phyloP scores from a whole-genome alignment of 2,329 filamentous ascomycete species.

The Fusarium protoensiforme region DNA sequence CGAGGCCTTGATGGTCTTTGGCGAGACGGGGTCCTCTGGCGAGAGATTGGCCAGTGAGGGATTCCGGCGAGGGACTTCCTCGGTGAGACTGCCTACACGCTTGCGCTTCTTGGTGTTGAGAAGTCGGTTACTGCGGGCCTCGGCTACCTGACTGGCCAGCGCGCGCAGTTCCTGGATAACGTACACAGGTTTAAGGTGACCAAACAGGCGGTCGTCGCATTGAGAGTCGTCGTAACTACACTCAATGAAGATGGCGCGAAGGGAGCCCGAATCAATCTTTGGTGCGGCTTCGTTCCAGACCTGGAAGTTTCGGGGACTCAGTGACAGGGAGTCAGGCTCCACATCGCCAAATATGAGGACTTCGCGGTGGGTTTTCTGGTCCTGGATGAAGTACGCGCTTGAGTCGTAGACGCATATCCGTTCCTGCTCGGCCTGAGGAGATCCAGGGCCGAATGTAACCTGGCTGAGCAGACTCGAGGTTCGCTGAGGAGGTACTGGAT shows the following conservation, averaged over 20 bases:
- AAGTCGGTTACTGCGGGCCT: constrained; percentile 53
- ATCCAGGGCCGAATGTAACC: constrained; percentile 38
- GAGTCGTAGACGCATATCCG: constrained; percentile 81
- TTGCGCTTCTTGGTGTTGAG: constrained; percentile 71
- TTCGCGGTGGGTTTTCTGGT: constrained; percentile 76
- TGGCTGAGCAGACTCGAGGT: constrained; percentile 48
- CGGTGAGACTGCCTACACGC: constrained; percentile 54
- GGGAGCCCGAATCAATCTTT: constrained; percentile 77
- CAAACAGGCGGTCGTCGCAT: constrained; percentile 82
- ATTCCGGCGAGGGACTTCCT: constrained; percentile 37
- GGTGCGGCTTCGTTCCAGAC: constrained; percentile 92
- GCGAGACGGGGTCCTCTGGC: constrained; percentile 62
- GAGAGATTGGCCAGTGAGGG: constrained; percentile 33
- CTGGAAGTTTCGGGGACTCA: constrained; percentile 81
- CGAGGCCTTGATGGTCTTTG: constrained; percentile 55
- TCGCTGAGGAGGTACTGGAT: constrained; percentile 34
- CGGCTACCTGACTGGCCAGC: constrained; percentile 77
- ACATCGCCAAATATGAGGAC: constrained; percentile 96
- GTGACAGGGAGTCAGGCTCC: constrained; percentile 87
- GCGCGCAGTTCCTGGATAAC: constrained; percentile 80
- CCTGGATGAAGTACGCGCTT: constrained; percentile 92
- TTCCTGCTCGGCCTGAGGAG: constrained; percentile 52
- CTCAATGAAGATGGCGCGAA: constrained; percentile 92
- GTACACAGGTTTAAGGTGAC: constrained; percentile 87
- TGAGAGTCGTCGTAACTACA: constrained; percentile 91